A percentile compares a stretch with the other conserved stretches of the same genome.
Conservation (phyloP, 1,284 basidiomycete genomes). For the Sanghuangporus sanghuang region DNA sequence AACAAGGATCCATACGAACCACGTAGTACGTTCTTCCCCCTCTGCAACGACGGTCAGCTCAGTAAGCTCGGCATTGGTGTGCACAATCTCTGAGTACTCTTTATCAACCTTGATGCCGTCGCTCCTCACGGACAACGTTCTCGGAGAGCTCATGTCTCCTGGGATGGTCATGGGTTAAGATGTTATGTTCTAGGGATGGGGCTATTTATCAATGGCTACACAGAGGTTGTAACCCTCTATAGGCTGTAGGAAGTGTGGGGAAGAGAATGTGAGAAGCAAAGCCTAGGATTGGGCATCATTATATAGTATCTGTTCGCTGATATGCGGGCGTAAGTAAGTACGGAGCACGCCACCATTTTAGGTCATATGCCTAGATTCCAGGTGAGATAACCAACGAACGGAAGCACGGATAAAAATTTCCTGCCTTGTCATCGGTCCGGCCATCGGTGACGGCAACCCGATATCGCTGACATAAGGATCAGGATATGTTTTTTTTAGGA, state of each 20-base stretch:
- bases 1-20: constrained; percentile 69
- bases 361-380: background rate
- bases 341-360: background rate
- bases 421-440: background rate
- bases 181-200: too few species aligned
- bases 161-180: background rate
- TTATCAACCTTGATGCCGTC: background rate
- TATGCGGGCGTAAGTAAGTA: background rate
- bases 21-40: constrained; percentile 63
- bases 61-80: constrained; percentile 43
- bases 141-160: background rate
- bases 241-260: background rate
- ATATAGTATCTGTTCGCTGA: background rate
- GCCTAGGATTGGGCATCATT: background rate
- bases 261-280: background rate
- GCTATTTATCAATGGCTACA: too few species aligned
- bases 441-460: background rate
- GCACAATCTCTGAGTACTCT: background rate
- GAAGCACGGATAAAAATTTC: background rate
- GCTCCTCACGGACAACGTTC: background rate
- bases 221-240: too few species aligned
- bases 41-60: constrained; percentile 61
- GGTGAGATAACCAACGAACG: background rate
- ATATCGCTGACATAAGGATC: background rate
- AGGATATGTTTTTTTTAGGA: background rate